Conservation (phyloP, 1,139 yeast species). For the Hyphopichia pseudoburtonii region DNA sequence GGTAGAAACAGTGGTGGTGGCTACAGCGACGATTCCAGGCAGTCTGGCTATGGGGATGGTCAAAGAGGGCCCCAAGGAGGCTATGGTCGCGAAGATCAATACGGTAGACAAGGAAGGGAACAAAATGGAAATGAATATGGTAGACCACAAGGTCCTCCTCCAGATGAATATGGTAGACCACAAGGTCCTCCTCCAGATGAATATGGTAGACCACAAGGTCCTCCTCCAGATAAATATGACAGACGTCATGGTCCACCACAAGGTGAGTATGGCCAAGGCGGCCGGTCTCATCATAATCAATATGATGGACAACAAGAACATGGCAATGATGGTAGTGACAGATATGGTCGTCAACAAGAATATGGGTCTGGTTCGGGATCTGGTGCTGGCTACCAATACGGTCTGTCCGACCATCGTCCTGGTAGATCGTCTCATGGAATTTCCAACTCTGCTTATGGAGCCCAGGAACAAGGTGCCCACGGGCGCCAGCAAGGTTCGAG, state of each 20-base stretch:
- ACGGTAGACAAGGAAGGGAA: background rate
- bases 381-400: background rate
- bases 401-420: too few relatives aligned
- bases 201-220: too few relatives aligned
- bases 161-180: constrained; percentile 1
- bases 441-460: too few relatives aligned
- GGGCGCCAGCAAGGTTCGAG: too few relatives aligned
- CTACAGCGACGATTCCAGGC: too few relatives aligned
- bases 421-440: too few relatives aligned
- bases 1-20: constrained; percentile 1
- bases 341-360: background rate
- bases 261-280: background rate
- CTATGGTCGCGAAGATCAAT: background rate
- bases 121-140: background rate
- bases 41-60: too few relatives aligned
- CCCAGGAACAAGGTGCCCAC: too few relatives aligned
- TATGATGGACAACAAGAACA: background rate
- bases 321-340: background rate
- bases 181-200: constrained; percentile 1
- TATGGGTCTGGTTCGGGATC: background rate
- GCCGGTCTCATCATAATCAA: background rate
- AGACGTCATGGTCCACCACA: background rate
- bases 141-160: constrained; percentile 1
- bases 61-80: background rate
- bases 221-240: too few relatives aligned